A percentile compares a stretch with the other conserved stretches of the same genome.
These are phyloP conservation scores for Aphanomyces euteiches DNA, from an alignment of 352 stramenopile species.

Conservation along the genomic window DNA sequence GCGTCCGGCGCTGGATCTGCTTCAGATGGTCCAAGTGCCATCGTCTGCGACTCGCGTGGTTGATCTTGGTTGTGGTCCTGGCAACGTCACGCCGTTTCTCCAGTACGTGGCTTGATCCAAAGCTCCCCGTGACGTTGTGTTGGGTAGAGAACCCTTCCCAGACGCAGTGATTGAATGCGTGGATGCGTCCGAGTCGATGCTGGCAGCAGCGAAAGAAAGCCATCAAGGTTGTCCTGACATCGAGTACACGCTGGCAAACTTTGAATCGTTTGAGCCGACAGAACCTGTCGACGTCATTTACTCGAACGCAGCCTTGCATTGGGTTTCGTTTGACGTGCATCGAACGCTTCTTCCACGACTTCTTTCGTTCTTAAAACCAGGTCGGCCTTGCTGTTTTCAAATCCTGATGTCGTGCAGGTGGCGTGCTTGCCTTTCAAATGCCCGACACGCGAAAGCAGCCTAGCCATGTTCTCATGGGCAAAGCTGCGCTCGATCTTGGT, in stretches of 20 bases:
- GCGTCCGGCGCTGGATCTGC: slow-evolving; percentile 59
- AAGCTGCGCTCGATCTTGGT: slow-evolving; percentile 46
- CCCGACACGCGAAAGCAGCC: slow-evolving; percentile 56
- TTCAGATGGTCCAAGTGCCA: slow-evolving; percentile 39
- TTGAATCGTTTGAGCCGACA: slow-evolving; percentile 47
- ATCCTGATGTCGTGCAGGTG: slow-evolving; percentile 33
- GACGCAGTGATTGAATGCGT: slow-evolving; percentile 52
- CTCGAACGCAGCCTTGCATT: slow-evolving; percentile 68
- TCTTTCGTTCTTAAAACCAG: slow-evolving; percentile 56
- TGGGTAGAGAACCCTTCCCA: slow-evolving; percentile 39
- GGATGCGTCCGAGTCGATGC: slow-evolving; percentile 59
- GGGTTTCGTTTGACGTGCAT: slow-evolving; percentile 54
- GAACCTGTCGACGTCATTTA: slow-evolving; percentile 61
- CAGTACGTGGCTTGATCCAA: slow-evolving; percentile 36
- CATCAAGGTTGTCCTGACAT: slow-evolving; percentile 38
- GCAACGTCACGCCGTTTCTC: slow-evolving; percentile 67
- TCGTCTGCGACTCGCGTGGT: slow-evolving; percentile 40
- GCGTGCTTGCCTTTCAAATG: slow-evolving; percentile 67
- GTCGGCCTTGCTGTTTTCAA: slow-evolving; percentile 6
- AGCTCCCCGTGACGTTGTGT: neutral
- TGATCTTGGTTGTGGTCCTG: slow-evolving; percentile 60
- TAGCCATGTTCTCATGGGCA: slow-evolving; percentile 57
- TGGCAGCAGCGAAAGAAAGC: slow-evolving; percentile 43
- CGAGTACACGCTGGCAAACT: slow-evolving; percentile 51
- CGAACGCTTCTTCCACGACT: slow-evolving; percentile 45